Evolutionary conservation across 1,284 basidiomycete genomes (phyloP), one percentile per base, ranked within the genome.

Genomic region (Boletus semigastroideus): DNA sequence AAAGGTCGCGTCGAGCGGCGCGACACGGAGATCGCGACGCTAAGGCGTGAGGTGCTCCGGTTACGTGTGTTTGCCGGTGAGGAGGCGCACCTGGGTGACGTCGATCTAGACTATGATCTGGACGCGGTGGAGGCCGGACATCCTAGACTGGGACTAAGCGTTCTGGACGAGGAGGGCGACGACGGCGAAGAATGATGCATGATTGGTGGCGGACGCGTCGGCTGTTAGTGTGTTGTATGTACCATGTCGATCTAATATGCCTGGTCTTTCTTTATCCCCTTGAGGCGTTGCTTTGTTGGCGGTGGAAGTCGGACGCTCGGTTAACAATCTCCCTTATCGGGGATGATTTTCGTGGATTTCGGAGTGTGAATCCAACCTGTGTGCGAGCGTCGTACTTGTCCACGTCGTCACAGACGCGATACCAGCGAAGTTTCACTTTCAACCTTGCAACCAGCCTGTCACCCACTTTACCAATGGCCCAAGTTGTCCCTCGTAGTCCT

Each of bases 1-100:
- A 88, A 87, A 59, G 86, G 77, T 42, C 82, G 93, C 39, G 80
- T 98, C 43, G 87, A 90, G 49, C 78, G 93, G 64, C 75, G 96
- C 46, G 94, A 98, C 64, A 77, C 77, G 43, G 93, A 94, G 69
- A 88, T 98, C 63, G 76, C 72, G 51, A 74, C 68, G 59, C 69
- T 97, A 61, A 76, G 92, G 52, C 71, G 68, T 56, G 92, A 94
- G 71, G 77, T 97, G 20, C 67, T 68, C 49, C 76, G 84, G 54
- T 70, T 94, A 65, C 76, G 90, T 41, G 55, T 60, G 38, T 60
- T 76, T 39, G 68, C 69, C 13, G 68, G 58, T 4, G 61, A 62
- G n/a, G 57, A 56, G 49, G 66, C 49, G 63, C 65, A 53, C 63
- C 67, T 48, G 53, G 59, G 48, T 52, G 72, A 70, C n/a, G 58